A percentile compares a stretch with the other conserved stretches of the same genome.
Conservation (phyloP, 345 rosid species). For the Brassica rapa region DNA sequence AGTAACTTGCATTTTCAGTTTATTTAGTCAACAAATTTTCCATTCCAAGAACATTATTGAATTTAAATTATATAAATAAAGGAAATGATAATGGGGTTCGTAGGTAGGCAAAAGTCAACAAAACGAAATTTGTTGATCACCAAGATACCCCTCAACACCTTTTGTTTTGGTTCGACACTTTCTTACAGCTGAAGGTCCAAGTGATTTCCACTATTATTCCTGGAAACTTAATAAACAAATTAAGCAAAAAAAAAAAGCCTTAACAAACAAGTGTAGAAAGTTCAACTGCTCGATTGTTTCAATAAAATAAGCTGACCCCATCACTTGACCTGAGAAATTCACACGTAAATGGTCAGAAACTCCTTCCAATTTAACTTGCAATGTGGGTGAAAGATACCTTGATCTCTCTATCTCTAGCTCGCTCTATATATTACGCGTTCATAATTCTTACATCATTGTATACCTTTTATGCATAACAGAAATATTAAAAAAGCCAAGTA, state of each 20-base stretch:
- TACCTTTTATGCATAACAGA: no score
- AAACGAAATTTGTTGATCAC: background rate
- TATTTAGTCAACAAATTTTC: background rate
- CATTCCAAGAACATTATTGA: background rate
- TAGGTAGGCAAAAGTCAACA: background rate
- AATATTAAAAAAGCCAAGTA: no score
- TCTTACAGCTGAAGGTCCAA: constrained; percentile 1
- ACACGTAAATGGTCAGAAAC: constrained; percentile 29
- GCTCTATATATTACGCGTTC: no score
- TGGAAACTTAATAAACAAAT: constrained; percentile 11
- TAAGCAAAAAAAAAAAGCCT: background rate
- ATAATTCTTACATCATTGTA: no score
- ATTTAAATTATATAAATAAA: no score
- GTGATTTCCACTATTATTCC: background rate
- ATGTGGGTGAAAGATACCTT: background rate
- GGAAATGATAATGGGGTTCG: background rate
- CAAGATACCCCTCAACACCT: background rate
- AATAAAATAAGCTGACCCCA: constrained; percentile 28
- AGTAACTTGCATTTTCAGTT: background rate
- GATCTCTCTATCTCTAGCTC: no score
- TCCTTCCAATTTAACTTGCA: constrained; percentile 4
- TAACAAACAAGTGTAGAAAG: constrained; percentile 7
- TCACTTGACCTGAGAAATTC: constrained; percentile 10
- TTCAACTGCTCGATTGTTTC: background rate
- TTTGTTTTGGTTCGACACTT: background rate